phyloP scores from a whole-genome alignment of 306 rosid species.

The Pueraria montana region DNA sequence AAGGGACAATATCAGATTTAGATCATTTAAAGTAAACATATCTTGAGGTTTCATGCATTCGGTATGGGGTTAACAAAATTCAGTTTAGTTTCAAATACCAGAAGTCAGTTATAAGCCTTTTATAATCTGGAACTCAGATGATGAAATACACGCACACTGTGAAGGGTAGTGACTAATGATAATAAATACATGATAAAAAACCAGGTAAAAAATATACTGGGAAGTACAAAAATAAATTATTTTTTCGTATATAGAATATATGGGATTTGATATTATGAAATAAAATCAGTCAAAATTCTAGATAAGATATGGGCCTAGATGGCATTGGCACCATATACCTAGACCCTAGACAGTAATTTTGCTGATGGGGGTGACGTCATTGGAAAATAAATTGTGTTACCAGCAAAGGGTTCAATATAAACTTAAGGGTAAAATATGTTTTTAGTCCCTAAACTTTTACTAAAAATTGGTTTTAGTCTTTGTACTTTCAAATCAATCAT shows the following conservation, averaged over 20 bases:
- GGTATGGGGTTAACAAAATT: not conserved
- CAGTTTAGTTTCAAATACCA: not conserved
- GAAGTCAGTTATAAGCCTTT: constrained; percentile 10
- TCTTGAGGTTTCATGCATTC: not conserved
- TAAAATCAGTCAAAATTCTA: not conserved
- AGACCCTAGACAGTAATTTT: constrained; percentile 17
- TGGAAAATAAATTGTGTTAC: constrained; percentile 1
- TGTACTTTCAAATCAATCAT: too few species aligned
- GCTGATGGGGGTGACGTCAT: not conserved
- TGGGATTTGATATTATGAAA: not conserved
- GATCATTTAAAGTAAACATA: not conserved
- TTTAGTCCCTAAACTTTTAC: too few species aligned
- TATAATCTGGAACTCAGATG: not conserved
- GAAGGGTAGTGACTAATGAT: not conserved
- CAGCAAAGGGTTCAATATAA: not conserved
- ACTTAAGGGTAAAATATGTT: too few species aligned
- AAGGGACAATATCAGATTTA: not conserved
- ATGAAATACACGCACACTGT: not conserved
- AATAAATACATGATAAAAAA: not conserved
- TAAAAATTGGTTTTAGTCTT: too few species aligned
- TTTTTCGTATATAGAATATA: not conserved
- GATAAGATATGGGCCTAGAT: not conserved
- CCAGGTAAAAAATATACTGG: not conserved
- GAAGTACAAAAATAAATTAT: not conserved
- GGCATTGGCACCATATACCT: not conserved